Evolutionary conservation across 1,139 yeast genomes (phyloP), one percentile per base, ranked within the genome.

Genomic region (Meyerozyma smithsonii): DNA sequence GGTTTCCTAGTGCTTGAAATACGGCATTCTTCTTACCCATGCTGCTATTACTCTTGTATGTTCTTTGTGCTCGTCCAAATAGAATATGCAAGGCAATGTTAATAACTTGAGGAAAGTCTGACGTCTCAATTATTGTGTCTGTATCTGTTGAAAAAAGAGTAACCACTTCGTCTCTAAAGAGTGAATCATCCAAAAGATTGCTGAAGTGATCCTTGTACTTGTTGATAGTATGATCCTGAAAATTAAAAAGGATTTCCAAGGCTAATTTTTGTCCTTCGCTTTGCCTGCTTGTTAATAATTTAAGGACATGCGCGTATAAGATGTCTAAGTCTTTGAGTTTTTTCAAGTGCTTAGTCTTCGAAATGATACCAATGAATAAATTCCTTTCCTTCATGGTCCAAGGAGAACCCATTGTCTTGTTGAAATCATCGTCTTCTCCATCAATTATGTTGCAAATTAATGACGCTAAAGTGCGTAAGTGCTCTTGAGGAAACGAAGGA

Each of bases 111-210:
- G 59, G 65, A 16, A 74, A 66, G 55, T 90, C 97, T 6, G 68
- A 69, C 11, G 67, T 70, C 48, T 84, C 89, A 38, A 89, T 70
- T 2, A 65, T 61, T 3, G 77, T 65, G 7, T 71, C 71, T n/a
- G 74, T 67, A n/a, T 72, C 79, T 25, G 49, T 48, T 5, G 76
- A 64, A 28, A 87, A 64, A 36, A 92, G 72, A 26, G 74, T 77
- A 24, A 86, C 67, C 26, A 90, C 65, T 59, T 90, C 97, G 58
- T 94, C 98, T 44, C 88, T 79, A 63, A 88, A 90, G 18, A 83
- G 67, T 1, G 87, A 77, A 47, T 89, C 96, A 56, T 90, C 96
- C 23, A 92, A 65, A 42, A 94, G 63, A 49, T 85, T 89, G 39
- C 66, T 73, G 51, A 94, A 66, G 48, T 83, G 82, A 46, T 85